phyloP scores from a whole-genome alignment of 805 yeast species.

The Monosporozyma unispora region DNA sequence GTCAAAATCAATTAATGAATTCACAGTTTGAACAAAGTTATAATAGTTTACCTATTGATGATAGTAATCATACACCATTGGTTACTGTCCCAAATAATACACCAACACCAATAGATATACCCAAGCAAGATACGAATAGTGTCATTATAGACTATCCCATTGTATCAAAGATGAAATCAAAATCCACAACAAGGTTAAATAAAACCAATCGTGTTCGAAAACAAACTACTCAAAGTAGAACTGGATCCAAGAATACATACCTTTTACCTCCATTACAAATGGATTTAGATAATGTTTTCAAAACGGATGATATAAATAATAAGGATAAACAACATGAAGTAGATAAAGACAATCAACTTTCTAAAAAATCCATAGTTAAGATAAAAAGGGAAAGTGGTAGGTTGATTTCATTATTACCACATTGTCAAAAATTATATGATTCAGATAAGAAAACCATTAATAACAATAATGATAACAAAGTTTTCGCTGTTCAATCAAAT shows the following conservation, averaged over 20 bases:
- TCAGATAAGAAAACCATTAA: not conserved
- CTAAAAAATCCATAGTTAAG: not conserved
- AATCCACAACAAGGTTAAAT: no score
- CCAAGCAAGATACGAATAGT: not conserved
- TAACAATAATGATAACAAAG: no score
- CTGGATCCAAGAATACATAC: not conserved
- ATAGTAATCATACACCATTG: not conserved
- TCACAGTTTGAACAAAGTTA: not conserved
- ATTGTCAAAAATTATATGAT: not conserved
- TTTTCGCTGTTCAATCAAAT: no score
- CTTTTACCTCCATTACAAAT: not conserved
- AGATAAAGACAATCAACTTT: not conserved
- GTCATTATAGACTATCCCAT: no score
- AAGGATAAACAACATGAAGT: not conserved
- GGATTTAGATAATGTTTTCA: not conserved
- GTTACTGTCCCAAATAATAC: not conserved
- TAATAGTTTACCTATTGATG: no score
- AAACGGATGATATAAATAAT: not conserved
- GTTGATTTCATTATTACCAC: not conserved
- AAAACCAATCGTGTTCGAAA: no score
- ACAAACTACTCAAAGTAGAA: not conserved
- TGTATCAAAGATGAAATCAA: no score
- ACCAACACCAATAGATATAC: not conserved
- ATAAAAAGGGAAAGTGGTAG: no score
- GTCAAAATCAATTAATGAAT: not conserved